Percentiles rank a stretch among this genome's conserved stretches.
Conservation (phyloP, 2,329 filamentous ascomycete species). For the Aspergillus brasiliensis region DNA sequence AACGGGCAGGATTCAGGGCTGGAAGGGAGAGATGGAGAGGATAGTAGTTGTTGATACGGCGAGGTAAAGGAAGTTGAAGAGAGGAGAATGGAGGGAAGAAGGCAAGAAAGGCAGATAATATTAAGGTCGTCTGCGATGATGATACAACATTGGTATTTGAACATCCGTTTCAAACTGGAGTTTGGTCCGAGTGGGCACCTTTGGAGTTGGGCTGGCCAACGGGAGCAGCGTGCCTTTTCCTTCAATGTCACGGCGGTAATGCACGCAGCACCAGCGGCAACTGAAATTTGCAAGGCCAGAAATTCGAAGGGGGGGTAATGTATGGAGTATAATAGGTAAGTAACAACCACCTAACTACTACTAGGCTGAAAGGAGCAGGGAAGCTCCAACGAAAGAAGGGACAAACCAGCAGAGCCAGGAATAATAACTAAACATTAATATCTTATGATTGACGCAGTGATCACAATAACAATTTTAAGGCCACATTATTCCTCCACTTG, state of each 20-base stretch:
- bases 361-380: not conserved
- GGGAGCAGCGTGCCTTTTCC: slow-evolving; percentile 18
- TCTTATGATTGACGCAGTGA: not conserved
- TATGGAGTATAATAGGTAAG: not conserved
- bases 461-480: not conserved
- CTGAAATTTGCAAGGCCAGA: slow-evolving; percentile 8
- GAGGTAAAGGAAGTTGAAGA: slow-evolving; percentile 13
- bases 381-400: not conserved
- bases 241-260: slow-evolving; percentile 9
- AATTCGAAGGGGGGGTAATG: slow-evolving; percentile 1
- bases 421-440: not conserved
- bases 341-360: too few species aligned
- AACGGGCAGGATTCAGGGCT: slow-evolving; percentile 6
- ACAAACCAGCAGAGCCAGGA: not conserved
- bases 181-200: slow-evolving; percentile 18
- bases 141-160: slow-evolving; percentile 27
- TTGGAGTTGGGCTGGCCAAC: slow-evolving; percentile 14
- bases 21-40: not conserved
- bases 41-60: slow-evolving; percentile 8
- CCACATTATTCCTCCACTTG: not conserved
- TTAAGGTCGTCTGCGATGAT: slow-evolving; percentile 14
- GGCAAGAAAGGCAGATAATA: slow-evolving; percentile 14
- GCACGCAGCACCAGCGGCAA: slow-evolving; percentile 1
- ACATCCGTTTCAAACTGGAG: slow-evolving; percentile 20
- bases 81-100: slow-evolving; percentile 12